Evolutionary conservation across 2,329 filamentous ascomycete species (phyloP).

Genomic region (Chrysoporthe austroafricana): DNA sequence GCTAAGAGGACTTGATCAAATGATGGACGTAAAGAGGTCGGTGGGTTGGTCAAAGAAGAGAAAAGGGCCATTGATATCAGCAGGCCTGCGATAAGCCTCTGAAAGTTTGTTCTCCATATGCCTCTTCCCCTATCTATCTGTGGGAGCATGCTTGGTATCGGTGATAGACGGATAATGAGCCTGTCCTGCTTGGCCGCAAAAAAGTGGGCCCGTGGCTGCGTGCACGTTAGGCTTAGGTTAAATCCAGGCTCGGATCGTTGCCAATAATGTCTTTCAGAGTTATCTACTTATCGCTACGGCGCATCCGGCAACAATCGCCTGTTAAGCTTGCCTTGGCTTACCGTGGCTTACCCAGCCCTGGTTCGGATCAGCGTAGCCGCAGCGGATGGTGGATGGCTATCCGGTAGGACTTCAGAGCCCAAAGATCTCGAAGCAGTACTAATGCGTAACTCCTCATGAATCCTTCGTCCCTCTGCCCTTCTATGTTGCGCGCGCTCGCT

Average conservation of each 20-base stretch:
- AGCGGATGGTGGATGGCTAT: background rate
- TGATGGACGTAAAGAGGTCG: background rate
- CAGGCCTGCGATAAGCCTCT: background rate
- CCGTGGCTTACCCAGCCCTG: background rate
- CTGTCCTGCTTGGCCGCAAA: background rate
- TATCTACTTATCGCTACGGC: constrained; percentile 13
- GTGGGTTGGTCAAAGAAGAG: background rate
- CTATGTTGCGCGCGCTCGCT: background rate
- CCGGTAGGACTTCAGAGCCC: background rate
- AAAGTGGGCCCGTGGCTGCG: constrained; percentile 8
- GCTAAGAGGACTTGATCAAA: background rate
- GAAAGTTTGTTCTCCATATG: background rate
- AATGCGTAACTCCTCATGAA: background rate
- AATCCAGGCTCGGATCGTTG: background rate
- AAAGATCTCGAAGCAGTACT: background rate
- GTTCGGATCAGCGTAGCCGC: background rate
- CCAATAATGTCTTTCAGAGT: constrained; percentile 9
- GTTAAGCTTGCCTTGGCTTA: background rate
- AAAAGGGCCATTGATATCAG: background rate
- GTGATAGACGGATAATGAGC: constrained; percentile 6
- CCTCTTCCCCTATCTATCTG: background rate
- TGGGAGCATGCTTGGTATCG: background rate
- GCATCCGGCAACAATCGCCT: background rate
- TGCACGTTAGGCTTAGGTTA: background rate
- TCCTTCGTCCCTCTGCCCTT: background rate